These are phyloP conservation scores for Aquilaria agallochum DNA, from an alignment of 441 rosid species.

Conservation along the genomic window DNA sequence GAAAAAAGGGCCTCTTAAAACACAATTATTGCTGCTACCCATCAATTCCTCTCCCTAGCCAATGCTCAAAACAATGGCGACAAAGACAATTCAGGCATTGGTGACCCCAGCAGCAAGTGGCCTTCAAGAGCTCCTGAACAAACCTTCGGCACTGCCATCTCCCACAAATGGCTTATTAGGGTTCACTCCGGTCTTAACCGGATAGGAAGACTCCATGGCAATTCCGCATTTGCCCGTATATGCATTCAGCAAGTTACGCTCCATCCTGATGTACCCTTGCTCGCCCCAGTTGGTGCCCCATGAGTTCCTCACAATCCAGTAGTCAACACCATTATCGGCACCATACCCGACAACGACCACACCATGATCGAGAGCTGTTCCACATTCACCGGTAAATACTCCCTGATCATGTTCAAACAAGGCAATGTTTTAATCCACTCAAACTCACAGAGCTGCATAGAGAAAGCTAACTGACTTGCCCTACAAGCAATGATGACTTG, in stretches of 20 bases:
- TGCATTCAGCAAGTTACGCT: constrained; percentile 33
- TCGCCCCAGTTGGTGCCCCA: constrained; percentile 72
- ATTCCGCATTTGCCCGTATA: constrained; percentile 61
- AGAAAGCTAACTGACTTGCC: background rate
- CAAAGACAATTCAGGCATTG: background rate
- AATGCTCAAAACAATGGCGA: background rate
- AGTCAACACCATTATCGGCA: constrained; percentile 49
- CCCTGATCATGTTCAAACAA: constrained; percentile 31
- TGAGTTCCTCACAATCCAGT: constrained; percentile 70
- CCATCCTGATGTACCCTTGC: constrained; percentile 54
- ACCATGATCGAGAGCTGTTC: constrained; percentile 48
- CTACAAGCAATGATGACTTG: background rate
- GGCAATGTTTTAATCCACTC: background rate
- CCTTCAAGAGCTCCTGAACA: constrained; percentile 42
- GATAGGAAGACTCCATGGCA: constrained; percentile 65
- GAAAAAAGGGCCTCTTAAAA: background rate
- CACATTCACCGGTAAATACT: constrained; percentile 58
- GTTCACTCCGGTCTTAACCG: constrained; percentile 44
- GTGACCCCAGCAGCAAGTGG: background rate
- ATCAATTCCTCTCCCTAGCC: background rate
- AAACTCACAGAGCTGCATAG: background rate
- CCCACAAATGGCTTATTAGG: constrained; percentile 15
- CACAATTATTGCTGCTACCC: constrained; percentile 10
- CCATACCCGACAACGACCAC: constrained; percentile 62
- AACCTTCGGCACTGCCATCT: constrained; percentile 11